phyloP scores from a whole-genome alignment of 345 rosid species.

The Arabidopsis suecica region DNA sequence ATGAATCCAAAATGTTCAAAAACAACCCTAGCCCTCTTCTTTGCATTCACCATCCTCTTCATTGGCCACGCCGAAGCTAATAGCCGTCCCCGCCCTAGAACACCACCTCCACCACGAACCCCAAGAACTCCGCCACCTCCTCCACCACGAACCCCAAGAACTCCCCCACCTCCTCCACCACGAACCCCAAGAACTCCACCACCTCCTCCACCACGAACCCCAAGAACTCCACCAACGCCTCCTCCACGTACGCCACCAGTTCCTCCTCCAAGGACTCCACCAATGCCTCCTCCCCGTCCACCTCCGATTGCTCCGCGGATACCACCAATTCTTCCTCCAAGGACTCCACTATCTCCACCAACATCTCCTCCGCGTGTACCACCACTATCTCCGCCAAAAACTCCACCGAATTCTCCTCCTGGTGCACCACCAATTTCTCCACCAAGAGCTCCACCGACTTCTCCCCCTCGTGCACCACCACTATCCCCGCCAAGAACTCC shows the following conservation, averaged over 20 bases:
- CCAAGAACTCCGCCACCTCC: not conserved
- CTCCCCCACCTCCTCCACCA: not conserved
- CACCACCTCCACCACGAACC: conserved; percentile 13
- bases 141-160: not conserved
- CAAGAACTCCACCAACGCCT: not conserved
- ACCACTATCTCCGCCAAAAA: too few species aligned
- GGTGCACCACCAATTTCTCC: not conserved
- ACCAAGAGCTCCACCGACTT: not conserved
- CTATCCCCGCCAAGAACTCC: not conserved
- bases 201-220: not conserved
- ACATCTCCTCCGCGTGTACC: not conserved
- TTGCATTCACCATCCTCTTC: conserved; percentile 13
- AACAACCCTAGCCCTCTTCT: conserved; percentile 15
- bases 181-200: not conserved
- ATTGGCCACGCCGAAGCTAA: conserved; percentile 6
- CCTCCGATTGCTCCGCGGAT: not conserved
- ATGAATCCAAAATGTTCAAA: conserved; percentile 21
- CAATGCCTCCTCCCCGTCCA: not conserved
- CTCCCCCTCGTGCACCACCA: not conserved
- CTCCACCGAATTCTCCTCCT: too few species aligned
- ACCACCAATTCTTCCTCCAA: not conserved
- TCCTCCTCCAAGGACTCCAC: not conserved
- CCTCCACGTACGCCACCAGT: not conserved
- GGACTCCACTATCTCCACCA: not conserved
- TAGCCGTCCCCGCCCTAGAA: not conserved